These are phyloP conservation scores for Kurtzmaniella fragi DNA, from an alignment of 805 yeast species.

Conservation along the genomic window DNA sequence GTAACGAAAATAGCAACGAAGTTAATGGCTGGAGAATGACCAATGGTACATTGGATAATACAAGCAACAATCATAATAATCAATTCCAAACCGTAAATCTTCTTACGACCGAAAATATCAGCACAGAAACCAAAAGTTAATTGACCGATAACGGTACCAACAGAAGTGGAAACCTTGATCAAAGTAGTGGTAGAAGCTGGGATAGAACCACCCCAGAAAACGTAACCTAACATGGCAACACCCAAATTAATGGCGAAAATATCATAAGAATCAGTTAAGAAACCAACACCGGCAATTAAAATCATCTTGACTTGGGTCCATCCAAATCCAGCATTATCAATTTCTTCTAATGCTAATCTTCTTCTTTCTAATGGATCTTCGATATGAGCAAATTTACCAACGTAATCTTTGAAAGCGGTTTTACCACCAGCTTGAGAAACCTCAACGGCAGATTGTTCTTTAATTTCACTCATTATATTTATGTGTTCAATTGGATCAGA, in stretches of 20 bases:
- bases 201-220: conserved; percentile 59
- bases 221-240: conserved; percentile 71
- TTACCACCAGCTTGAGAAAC: conserved; percentile 56
- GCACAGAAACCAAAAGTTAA: conserved; percentile 78
- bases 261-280: conserved; percentile 89
- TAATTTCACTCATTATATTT: conserved; percentile 20
- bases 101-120: conserved; percentile 80
- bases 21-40: conserved; percentile 64
- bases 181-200: conserved; percentile 74
- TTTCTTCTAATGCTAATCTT: conserved; percentile 78
- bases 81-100: conserved; percentile 81
- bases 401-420: conserved; percentile 78
- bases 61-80: conserved; percentile 81
- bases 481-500: not conserved
- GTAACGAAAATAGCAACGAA: conserved; percentile 71
- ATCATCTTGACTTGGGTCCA: conserved; percentile 83
- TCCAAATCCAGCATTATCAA: conserved; percentile 73
- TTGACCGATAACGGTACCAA: conserved; percentile 92
- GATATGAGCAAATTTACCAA: conserved; percentile 75
- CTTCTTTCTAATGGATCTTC: conserved; percentile 85
- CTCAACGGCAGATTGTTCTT: conserved; percentile 10
- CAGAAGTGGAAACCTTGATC: conserved; percentile 84
- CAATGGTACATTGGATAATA: conserved; percentile 69
- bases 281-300: conserved; percentile 86
- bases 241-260: conserved; percentile 86